These are phyloP conservation scores for Venturiaceae sp. DNA, from an alignment of 2,329 filamentous ascomycete species.

Conservation along the genomic window DNA sequence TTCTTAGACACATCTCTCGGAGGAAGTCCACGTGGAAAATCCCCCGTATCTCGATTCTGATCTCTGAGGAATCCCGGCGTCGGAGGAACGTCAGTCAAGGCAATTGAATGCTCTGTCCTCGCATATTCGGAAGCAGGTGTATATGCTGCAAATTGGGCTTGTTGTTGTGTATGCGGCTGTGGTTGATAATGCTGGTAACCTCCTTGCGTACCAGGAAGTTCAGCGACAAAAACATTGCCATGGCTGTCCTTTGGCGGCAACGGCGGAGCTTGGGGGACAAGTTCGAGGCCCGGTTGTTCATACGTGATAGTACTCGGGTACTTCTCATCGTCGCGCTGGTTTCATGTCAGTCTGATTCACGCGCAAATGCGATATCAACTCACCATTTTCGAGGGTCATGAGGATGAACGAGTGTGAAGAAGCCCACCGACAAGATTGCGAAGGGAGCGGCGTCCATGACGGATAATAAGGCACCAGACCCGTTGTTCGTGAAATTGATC, in stretches of 20 bases:
- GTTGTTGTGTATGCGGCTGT: background rate
- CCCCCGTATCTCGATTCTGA: no score
- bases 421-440: background rate
- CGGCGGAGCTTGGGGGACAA: background rate
- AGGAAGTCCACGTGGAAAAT: background rate
- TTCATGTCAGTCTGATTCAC: background rate
- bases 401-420: background rate
- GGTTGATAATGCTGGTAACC: background rate
- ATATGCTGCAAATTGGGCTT: background rate
- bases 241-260: background rate
- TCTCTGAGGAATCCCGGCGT: no score
- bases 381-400: background rate
- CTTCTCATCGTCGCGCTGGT: background rate
- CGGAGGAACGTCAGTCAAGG: no score
- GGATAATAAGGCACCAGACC: background rate
- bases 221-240: background rate
- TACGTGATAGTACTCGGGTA: background rate
- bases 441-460: background rate
- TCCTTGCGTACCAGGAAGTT: background rate
- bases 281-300: background rate
- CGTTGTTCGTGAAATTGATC: background rate
- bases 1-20: no score
- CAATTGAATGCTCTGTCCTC: no score
- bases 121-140: no score
- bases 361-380: background rate